Conservation (phyloP, 768 basidiomycete genomes). For the Mrakia blollopis region DNA sequence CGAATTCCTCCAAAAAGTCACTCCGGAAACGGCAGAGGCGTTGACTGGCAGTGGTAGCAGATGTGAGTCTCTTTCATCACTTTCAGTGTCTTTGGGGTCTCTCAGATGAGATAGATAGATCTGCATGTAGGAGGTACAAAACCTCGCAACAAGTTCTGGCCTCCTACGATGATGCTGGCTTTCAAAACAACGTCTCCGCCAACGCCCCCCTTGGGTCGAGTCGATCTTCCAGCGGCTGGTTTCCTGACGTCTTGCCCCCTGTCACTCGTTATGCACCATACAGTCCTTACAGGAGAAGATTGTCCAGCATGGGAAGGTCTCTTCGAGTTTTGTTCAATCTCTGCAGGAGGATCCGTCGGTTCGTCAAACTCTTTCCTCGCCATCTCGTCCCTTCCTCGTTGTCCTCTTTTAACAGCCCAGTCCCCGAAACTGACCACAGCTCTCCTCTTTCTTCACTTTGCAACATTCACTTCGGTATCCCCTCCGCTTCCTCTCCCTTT, state of each 20-base stretch:
- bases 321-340: constrained; percentile 95
- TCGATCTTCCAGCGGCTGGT: too few relatives aligned
- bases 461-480: too few relatives aligned
- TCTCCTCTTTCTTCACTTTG: too few relatives aligned
- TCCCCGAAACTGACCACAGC: too few relatives aligned
- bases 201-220: too few relatives aligned
- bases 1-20: constrained; percentile 79
- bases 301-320: constrained; percentile 95
- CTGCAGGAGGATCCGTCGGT: constrained; percentile 92
- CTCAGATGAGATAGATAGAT: background rate
- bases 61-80: constrained; percentile 56
- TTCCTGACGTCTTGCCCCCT: background rate
- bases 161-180: too few relatives aligned
- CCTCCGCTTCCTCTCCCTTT: too few relatives aligned
- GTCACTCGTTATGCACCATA: background rate
- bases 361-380: constrained; percentile 19
- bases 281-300: constrained; percentile 68
- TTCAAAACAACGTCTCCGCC: too few relatives aligned
- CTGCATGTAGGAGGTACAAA: too few relatives aligned
- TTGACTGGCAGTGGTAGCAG: constrained; percentile 76
- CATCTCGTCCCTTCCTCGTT: background rate
- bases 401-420: background rate
- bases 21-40: constrained; percentile 83
- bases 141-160: too few relatives aligned
- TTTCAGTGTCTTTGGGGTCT: background rate